A percentile compares a stretch with the other conserved stretches of the same genome.
Evolutionary conservation across 139 green algal genomes (phyloP).

Genomic region (Asterochloris erici): DNA sequence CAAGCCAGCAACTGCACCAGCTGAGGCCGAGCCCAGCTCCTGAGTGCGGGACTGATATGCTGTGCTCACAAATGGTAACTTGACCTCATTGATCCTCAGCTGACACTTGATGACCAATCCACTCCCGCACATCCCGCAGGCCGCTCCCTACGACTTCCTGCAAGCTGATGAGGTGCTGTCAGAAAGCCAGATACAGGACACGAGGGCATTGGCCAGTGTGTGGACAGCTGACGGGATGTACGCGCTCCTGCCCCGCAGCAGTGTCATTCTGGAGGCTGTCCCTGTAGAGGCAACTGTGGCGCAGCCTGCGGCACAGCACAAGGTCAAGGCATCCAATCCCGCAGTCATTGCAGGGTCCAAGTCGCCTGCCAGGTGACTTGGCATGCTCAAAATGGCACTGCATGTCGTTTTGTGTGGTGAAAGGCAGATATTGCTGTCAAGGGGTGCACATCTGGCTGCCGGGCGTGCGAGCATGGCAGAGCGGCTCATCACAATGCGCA

Average conservation of each 20-base stretch:
- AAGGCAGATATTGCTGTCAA: too few relatives aligned
- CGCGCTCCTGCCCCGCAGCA: slow-evolving; percentile 77
- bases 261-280: slow-evolving; percentile 67
- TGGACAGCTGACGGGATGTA: slow-evolving; percentile 69
- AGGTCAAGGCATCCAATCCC: neutral
- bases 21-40: neutral
- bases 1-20: neutral
- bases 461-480: too few relatives aligned
- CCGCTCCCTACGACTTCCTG: slow-evolving; percentile 79
- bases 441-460: too few relatives aligned
- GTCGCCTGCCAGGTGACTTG: too few relatives aligned
- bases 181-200: slow-evolving; percentile 28
- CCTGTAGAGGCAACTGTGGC: slow-evolving; percentile 9
- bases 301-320: neutral
- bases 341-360: too few relatives aligned
- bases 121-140: slow-evolving; percentile 13
- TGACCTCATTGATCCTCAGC: neutral
- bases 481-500: too few relatives aligned
- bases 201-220: slow-evolving; percentile 35
- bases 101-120: neutral
- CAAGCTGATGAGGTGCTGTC: slow-evolving; percentile 52
- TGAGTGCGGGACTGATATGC: neutral
- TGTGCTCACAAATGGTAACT: neutral
- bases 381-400: too few relatives aligned
- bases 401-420: too few relatives aligned